These are phyloP conservation scores for Aaosphaeria pasadenensis DNA, from an alignment of 2,329 filamentous ascomycete genomes.

Conservation along the genomic window DNA sequence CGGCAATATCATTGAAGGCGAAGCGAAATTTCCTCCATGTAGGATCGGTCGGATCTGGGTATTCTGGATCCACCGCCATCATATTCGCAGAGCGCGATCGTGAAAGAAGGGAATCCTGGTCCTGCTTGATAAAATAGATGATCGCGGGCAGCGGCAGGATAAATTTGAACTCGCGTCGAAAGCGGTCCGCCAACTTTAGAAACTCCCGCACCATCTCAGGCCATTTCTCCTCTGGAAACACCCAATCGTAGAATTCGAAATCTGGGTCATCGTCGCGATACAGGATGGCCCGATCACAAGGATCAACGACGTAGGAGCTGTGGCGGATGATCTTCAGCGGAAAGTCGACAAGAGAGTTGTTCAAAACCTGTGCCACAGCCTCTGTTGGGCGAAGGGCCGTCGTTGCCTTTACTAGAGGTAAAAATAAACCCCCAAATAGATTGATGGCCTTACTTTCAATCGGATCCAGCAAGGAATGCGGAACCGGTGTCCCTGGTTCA, in stretches of 20 bases:
- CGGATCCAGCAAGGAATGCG: neutral
- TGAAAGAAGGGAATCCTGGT: too few species aligned
- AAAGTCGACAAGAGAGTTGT: neutral
- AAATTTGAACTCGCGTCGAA: neutral
- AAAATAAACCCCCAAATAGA: too few species aligned
- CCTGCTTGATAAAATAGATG: too few species aligned
- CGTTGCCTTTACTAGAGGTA: too few species aligned
- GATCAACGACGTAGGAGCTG: neutral
- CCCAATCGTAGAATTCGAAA: slow-evolving; percentile 1
- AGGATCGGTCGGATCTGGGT: neutral
- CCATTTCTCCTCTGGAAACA: slow-evolving; percentile 1
- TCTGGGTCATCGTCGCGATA: neutral
- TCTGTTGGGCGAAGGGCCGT: neutral
- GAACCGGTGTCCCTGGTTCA: too few species aligned
- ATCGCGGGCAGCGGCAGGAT: too few species aligned
- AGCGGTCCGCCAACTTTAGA: neutral
- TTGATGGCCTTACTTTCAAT: too few species aligned
- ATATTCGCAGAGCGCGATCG: neutral
- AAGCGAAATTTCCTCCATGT: neutral
- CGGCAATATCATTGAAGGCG: neutral
- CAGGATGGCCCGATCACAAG: neutral
- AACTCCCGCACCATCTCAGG: neutral
- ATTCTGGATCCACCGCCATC: neutral
- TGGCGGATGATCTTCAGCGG: slow-evolving; percentile 1
- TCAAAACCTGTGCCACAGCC: neutral